Conservation (phyloP, 176 grass and related monocot genomes). For the Phyllostachys edulis region DNA sequence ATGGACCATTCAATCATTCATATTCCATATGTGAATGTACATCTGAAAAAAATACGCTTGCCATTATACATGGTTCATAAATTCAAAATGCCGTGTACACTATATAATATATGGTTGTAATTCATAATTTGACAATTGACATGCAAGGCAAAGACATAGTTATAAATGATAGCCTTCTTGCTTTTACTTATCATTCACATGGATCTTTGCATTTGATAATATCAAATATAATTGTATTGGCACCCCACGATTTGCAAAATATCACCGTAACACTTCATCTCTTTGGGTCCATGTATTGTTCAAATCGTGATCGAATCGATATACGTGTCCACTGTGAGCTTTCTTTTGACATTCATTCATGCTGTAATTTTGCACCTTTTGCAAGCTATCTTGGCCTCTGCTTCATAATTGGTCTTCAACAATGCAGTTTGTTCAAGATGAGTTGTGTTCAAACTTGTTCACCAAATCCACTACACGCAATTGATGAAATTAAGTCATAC, state of each 20-base stretch:
- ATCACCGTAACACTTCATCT: constrained; percentile 8
- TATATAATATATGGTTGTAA: background rate
- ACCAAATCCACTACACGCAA: background rate
- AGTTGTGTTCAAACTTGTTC: background rate
- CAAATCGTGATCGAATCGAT: too few species aligned
- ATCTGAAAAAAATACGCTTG: background rate
- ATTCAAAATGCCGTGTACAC: background rate
- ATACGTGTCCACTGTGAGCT: background rate
- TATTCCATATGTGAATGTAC: background rate
- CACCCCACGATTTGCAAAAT: constrained; percentile 7
- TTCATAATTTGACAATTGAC: background rate
- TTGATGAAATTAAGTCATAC: background rate
- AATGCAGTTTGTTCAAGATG: background rate
- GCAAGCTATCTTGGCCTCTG: background rate
- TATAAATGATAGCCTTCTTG: background rate
- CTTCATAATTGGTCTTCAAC: background rate
- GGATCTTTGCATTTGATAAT: background rate
- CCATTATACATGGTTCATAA: background rate
- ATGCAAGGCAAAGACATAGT: background rate
- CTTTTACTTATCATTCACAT: background rate
- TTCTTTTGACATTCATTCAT: constrained; percentile 13
- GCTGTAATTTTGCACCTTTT: background rate
- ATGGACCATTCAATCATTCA: background rate
- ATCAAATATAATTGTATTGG: background rate
- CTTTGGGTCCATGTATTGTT: background rate